These are phyloP conservation scores for Arctium lappa DNA, from an alignment of 129 eudicot species.

Conservation along the genomic window DNA sequence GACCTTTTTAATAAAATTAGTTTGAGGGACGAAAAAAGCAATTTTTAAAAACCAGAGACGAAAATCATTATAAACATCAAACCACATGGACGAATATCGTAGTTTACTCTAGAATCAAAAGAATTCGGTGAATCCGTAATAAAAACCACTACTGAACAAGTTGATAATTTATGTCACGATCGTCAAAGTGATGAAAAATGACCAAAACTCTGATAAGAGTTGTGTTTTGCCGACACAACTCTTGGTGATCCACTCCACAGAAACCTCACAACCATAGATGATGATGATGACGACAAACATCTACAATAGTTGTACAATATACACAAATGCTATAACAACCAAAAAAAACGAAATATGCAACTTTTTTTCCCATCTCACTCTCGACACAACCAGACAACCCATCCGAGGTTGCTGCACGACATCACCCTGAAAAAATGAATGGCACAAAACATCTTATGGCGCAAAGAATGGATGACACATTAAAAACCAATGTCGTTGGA, in stretches of 20 bases:
- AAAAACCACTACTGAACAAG: background rate
- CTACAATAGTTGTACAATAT: conserved; percentile 39
- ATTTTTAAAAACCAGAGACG: too few relatives aligned
- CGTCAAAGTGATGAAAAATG: conserved; percentile 12
- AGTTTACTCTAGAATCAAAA: background rate
- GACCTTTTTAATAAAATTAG: too few relatives aligned
- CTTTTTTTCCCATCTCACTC: conserved; percentile 29
- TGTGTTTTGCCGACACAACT: conserved; percentile 29
- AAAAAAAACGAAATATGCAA: conserved; percentile 20
- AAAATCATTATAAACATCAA: too few relatives aligned
- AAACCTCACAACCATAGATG: conserved; percentile 36
- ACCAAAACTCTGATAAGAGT: conserved; percentile 69
- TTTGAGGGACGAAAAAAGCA: too few relatives aligned
- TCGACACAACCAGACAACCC: conserved; percentile 47
- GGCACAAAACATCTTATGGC: conserved; percentile 31
- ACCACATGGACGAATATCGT: too few relatives aligned
- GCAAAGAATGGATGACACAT: conserved; percentile 49
- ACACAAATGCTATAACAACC: conserved; percentile 39
- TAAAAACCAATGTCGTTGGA: conserved; percentile 20
- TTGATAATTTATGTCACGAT: conserved; percentile 20
- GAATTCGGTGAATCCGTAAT: background rate
- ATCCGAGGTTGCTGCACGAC: conserved; percentile 33
- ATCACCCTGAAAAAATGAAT: conserved; percentile 41
- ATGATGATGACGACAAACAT: conserved; percentile 22
- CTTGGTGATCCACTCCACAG: conserved; percentile 20